These are phyloP conservation scores for Wickerhamiella sorbophila DNA, from an alignment of 805 yeast species.

Conservation along the genomic window DNA sequence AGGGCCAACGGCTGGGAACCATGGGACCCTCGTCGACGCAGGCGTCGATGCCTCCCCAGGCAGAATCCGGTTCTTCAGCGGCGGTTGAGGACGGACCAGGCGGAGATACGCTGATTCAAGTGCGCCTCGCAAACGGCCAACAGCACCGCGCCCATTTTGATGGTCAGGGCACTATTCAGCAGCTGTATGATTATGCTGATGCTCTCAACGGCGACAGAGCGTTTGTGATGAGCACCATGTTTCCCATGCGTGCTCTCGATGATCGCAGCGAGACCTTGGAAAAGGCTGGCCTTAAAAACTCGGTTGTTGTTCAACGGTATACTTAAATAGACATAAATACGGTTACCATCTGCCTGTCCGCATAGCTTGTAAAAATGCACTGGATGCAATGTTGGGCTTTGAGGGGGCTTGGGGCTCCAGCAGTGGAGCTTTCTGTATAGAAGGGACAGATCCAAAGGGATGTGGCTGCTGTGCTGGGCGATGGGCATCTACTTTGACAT, in stretches of 20 bases:
- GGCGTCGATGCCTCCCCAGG: constrained; percentile 14
- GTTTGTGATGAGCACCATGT: constrained; percentile 61
- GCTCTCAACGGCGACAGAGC: constrained; percentile 27
- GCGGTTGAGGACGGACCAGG: constrained; percentile 5
- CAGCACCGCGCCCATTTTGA: constrained; percentile 45
- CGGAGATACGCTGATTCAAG: constrained; percentile 68
- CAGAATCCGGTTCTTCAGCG: not conserved
- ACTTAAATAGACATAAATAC: constrained; percentile 1
- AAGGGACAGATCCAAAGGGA: not conserved
- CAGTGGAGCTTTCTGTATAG: not conserved
- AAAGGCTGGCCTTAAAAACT: constrained; percentile 62
- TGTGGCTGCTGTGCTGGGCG: not conserved
- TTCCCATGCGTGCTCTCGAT: constrained; percentile 64
- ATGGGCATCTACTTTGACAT: not conserved
- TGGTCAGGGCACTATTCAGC: constrained; percentile 48
- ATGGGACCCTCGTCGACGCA: constrained; percentile 45
- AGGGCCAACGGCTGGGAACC: constrained; percentile 77
- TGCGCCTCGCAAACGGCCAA: constrained; percentile 66
- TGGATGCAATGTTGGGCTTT: constrained; percentile 8
- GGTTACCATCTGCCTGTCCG: constrained; percentile 7
- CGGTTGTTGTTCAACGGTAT: constrained; percentile 58
- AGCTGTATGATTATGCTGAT: constrained; percentile 55
- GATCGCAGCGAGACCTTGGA: constrained; percentile 43
- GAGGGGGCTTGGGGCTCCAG: not conserved
- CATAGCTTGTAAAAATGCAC: constrained; percentile 8